Base-by-base conservation (phyloP, 78 protist species). In the Dictyostelium firmibasis region DNA sequence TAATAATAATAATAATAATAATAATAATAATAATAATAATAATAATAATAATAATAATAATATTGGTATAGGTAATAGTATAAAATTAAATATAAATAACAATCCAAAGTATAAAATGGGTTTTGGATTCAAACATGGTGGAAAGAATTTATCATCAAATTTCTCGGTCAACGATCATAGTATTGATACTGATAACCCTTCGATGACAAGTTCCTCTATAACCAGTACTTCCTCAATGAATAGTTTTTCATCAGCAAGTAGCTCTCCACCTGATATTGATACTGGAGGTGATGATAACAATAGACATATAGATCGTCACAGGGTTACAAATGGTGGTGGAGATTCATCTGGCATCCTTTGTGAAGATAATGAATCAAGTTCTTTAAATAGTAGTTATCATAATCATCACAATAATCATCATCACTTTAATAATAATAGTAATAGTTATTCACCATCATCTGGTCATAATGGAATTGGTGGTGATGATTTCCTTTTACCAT, bases 41-140 rank as follows among this genome's bases (percentile, higher is more conserved):
- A 60, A 62, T 60, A 82, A 82, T 35, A 60, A 57, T 53, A 81
- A 81, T 57, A 44, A n/a, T 29, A 38, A 33, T 50, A 86, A 53
- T 53, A 57, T 60, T 44, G 38, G 47, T 67, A 33, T 47, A 13
- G 27, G 29, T 43, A 64, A 20, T 75, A 47, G 85, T 27, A 33
- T 44, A 79, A 47, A 79, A 74, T 29, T 33, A 74, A 74, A 29
- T 75, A 36, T 36, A 75, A 29, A 18, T 16, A 36, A 44, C 27
- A 79, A 64, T 79, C 70, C 64, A 18, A 85, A 85, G 9, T 85
- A 78, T 69, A 88, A 88, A 47, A 79, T 88, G 93, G 93, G 93
- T 38, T 88, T 88, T 67, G 93, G 93, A 41, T 88, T 88, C 67
- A 88, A 76, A 67, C 81, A 88, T 31, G 82, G 82, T 67, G 93